Base-by-base conservation (phyloP, 306 rosid genomes). In the Vicia faba region DNA sequence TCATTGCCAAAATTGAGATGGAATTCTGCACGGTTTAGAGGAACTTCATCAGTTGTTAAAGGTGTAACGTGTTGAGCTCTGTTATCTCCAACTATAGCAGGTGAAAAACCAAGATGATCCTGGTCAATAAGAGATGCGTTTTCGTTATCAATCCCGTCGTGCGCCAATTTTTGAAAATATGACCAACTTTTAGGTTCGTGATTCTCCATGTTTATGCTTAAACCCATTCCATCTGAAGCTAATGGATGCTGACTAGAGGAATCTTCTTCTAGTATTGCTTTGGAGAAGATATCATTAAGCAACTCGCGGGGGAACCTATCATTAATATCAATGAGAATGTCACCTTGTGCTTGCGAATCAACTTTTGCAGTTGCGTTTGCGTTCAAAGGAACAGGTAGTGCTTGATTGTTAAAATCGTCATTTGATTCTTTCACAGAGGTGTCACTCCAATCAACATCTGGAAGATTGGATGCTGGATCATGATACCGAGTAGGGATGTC, bases 281-380 rank as follows among this genome's bases (percentile, higher is more conserved):
- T 91, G 66, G 96, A 91, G 72, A 85, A 91, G 72, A 91, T 82
- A 65, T 91, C 97, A 45, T 82, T 83, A 33, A 91, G 88, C 68
- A 88, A 68, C 71, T 86, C 86, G 49, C 96, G 91, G 56, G 97
- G 91, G 76, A 91, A 86, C 39, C 96, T 83, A 63, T 91, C 96
- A 58, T 83, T 86, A 59, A 91, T 91, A 61, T 91, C 89, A 63
- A 91, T 86, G 51, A 81, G 74, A 62, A 91, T 91, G 80, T 88
- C 91, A 60, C 87, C 91, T 61, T 84, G 89, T 64, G 68, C 72
- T 9, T 81, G 80, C 71, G 74, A 62, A 78, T 63, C 80, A 70
- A 70, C 81, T 62, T 63, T 41, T 13, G 51, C 66, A 13, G 75
- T 18, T 44, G 46, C 20, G 70, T 65, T 80, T 54, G 66, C 84